These are phyloP conservation scores for Plantago major DNA, from an alignment of 257 asterid species.

Conservation along the genomic window DNA sequence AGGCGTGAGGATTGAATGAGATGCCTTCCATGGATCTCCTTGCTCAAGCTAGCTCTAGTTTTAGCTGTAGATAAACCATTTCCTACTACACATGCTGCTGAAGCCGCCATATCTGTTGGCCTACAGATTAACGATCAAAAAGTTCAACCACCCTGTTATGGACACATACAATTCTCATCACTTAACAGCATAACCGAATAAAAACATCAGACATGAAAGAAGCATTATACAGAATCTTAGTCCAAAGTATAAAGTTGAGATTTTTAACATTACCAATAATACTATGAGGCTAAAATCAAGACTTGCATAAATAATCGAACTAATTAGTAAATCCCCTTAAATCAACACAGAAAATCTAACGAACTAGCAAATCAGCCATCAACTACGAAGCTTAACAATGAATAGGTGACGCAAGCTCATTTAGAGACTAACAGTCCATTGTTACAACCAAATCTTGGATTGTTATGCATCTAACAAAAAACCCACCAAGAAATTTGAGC, in stretches of 20 bases:
- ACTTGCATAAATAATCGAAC: conserved; percentile 7
- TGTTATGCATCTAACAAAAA: conserved; percentile 1
- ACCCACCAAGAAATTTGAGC: not conserved
- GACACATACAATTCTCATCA: no score
- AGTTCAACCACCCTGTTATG: no score
- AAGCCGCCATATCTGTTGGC: conserved; percentile 61
- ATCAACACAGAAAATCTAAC: not conserved
- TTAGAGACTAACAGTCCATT: no score
- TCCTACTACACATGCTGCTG: conserved; percentile 77
- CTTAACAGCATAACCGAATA: no score
- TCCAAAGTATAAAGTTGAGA: not conserved
- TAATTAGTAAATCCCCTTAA: conserved; percentile 5
- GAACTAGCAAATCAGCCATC: not conserved
- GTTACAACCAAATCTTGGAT: no score
- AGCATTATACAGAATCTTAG: no score
- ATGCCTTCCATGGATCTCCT: conserved; percentile 55
- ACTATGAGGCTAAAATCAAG: not conserved
- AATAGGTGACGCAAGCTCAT: no score
- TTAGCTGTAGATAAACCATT: conserved; percentile 42
- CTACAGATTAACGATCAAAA: conserved; percentile 21
- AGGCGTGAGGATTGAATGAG: conserved; percentile 41
- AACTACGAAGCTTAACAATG: not conserved
- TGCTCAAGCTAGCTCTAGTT: conserved; percentile 40
- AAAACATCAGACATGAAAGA: no score
- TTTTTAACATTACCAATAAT: conserved; percentile 3